Evolutionary conservation across 169 alveolate species (phyloP).

Genomic region (Sarcocystis neurona): DNA sequence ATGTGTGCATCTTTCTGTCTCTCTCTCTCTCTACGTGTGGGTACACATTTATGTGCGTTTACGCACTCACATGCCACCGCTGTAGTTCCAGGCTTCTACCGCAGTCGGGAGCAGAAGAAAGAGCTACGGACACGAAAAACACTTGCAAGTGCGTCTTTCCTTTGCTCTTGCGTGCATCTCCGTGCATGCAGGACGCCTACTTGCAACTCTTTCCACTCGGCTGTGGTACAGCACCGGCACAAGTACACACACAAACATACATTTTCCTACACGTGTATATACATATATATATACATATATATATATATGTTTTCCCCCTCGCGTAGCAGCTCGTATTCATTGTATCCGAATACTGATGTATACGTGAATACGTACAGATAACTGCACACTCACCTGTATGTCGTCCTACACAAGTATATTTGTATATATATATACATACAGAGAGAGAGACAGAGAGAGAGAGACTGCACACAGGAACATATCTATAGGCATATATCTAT

Average conservation of each 20-base stretch:
- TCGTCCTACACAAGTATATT: background rate
- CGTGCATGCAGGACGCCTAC: background rate
- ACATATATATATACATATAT: background rate
- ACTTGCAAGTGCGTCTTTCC: background rate
- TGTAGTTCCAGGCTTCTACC: background rate
- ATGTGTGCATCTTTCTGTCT: background rate
- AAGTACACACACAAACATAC: no score
- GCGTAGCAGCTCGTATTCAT: no score
- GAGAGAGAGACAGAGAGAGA: background rate
- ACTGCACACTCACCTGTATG: no score
- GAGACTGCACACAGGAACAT: background rate
- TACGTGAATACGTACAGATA: no score
- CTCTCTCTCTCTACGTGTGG: background rate
- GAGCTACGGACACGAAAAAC: background rate
- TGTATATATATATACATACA: background rate
- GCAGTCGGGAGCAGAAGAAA: background rate
- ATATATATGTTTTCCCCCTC: no score
- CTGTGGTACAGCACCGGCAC: no score
- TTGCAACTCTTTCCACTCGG: no score
- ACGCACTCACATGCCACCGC: background rate
- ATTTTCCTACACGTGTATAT: background rate
- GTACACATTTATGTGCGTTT: background rate
- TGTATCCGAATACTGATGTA: no score
- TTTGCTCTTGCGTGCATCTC: background rate
- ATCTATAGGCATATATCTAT: background rate